Conservation (phyloP, 2,329 filamentous ascomycete genomes). For the Cordyceps pruinosa region DNA sequence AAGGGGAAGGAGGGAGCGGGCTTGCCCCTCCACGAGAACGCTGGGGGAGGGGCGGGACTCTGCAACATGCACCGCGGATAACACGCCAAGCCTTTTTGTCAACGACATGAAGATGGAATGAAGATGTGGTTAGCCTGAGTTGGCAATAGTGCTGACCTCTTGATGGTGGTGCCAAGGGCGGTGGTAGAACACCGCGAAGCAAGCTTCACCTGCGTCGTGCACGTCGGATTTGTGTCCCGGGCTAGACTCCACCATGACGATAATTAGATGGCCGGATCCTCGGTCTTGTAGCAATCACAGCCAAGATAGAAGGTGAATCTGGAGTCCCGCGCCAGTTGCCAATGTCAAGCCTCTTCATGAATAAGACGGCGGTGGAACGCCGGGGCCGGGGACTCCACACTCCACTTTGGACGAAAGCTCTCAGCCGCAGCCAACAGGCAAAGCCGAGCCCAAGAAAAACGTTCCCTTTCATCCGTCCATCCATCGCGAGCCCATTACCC, state of each 20-base stretch:
- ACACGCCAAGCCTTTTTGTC: too few relatives aligned
- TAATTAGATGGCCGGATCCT: background rate
- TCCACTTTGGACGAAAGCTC: background rate
- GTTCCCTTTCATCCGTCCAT: constrained; percentile 1
- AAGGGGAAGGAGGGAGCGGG: background rate
- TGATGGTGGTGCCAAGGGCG: background rate
- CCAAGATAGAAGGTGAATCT: too few relatives aligned
- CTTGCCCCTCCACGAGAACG: background rate
- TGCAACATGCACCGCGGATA: background rate
- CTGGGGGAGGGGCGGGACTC: background rate
- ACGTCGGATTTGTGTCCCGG: too few relatives aligned
- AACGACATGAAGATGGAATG: too few relatives aligned
- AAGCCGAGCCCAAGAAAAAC: background rate
- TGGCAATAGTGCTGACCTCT: too few relatives aligned
- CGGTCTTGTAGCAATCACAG: background rate
- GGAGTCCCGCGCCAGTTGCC: background rate
- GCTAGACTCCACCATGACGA: background rate
- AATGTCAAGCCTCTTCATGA: background rate
- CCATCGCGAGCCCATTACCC: background rate
- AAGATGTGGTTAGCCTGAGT: too few relatives aligned
- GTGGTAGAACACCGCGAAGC: background rate
- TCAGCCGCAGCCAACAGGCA: background rate
- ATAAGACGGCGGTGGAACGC: constrained; percentile 2
- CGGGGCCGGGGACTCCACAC: background rate
- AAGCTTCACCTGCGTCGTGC: too few relatives aligned